Conservation (phyloP, 805 yeast species). For the Clavispora santaluciae region DNA sequence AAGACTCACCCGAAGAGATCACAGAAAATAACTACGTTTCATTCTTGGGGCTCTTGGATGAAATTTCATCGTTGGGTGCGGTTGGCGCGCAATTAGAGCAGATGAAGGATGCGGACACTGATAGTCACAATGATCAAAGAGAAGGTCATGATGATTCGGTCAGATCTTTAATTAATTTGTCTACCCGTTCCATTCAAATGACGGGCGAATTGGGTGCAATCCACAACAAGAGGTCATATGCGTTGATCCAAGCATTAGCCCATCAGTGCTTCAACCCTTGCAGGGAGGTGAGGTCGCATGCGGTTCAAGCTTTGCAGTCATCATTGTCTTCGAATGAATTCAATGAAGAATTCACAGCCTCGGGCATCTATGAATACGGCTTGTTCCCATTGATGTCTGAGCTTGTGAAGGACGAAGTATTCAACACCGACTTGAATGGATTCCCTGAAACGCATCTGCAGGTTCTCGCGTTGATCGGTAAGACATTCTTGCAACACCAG, state of each 20-base stretch:
- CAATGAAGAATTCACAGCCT: slow-evolving; percentile 39
- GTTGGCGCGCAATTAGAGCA: slow-evolving; percentile 74
- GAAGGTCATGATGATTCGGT: slow-evolving; percentile 14
- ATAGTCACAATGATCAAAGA: slow-evolving; percentile 41
- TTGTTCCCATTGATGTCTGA: slow-evolving; percentile 69
- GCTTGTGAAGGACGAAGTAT: slow-evolving; percentile 57
- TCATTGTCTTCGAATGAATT: slow-evolving; percentile 40
- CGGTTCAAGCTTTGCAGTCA: slow-evolving; percentile 56
- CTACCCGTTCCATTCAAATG: slow-evolving; percentile 57
- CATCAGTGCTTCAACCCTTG: slow-evolving; percentile 90
- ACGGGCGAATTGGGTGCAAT: slow-evolving; percentile 47
- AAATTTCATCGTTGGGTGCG: slow-evolving; percentile 76
- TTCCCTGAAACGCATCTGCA: slow-evolving; percentile 64
- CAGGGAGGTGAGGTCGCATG: slow-evolving; percentile 63
- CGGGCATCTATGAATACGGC: slow-evolving; percentile 64
- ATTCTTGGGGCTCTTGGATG: slow-evolving; percentile 68
- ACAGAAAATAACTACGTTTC: slow-evolving; percentile 54
- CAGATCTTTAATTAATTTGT: slow-evolving; percentile 42
- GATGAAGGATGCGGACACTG: slow-evolving; percentile 40
- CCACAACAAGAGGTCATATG: slow-evolving; percentile 42
- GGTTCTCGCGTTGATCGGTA: slow-evolving; percentile 62
- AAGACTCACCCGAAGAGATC: slow-evolving; percentile 31
- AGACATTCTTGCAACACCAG: slow-evolving; percentile 38
- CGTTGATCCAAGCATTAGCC: slow-evolving; percentile 76
- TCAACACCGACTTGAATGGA: slow-evolving; percentile 55